Conservation (phyloP, 805 yeast species). For the Teunomyces kruisii region DNA sequence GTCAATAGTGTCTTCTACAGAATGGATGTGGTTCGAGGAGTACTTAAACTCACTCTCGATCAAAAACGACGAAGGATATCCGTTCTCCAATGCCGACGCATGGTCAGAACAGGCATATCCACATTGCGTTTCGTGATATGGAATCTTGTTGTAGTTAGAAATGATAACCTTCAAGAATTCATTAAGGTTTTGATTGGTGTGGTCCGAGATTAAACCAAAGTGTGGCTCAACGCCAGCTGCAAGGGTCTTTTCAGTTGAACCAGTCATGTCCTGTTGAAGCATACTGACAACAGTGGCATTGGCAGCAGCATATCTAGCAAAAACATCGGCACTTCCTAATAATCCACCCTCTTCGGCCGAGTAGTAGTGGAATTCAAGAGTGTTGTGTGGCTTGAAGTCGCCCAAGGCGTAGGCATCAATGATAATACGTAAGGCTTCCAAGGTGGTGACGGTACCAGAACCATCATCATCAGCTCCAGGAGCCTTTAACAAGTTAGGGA, state of each 20-base stretch:
- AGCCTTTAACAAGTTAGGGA: conserved; percentile 67
- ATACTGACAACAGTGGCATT: conserved; percentile 66
- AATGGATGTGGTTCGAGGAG: conserved; percentile 72
- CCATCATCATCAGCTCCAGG: conserved; percentile 98
- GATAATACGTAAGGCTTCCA: conserved; percentile 73
- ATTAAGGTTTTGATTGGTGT: conserved; percentile 54
- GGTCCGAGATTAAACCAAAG: conserved; percentile 81
- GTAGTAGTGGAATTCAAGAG: conserved; percentile 91
- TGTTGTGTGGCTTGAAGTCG: conserved; percentile 58
- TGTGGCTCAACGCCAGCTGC: conserved; percentile 56
- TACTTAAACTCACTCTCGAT: conserved; percentile 71
- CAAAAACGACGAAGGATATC: conserved; percentile 82
- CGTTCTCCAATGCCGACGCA: conserved; percentile 77
- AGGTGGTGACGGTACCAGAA: conserved; percentile 75
- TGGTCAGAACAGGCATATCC: conserved; percentile 96
- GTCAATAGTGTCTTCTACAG: conserved; percentile 77
- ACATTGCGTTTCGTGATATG: conserved; percentile 73
- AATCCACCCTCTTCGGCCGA: conserved; percentile 94
- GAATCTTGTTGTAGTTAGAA: conserved; percentile 61
- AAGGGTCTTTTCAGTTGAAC: conserved; percentile 56
- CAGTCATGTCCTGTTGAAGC: conserved; percentile 96
- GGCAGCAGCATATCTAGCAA: conserved; percentile 48
- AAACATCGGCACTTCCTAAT: conserved; percentile 81
- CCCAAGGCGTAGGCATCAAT: conserved; percentile 32
- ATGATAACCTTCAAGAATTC: conserved; percentile 63